Evolutionary conservation across 2,329 filamentous ascomycete species (phyloP).

Genomic region (Curvularia verruculosa): DNA sequence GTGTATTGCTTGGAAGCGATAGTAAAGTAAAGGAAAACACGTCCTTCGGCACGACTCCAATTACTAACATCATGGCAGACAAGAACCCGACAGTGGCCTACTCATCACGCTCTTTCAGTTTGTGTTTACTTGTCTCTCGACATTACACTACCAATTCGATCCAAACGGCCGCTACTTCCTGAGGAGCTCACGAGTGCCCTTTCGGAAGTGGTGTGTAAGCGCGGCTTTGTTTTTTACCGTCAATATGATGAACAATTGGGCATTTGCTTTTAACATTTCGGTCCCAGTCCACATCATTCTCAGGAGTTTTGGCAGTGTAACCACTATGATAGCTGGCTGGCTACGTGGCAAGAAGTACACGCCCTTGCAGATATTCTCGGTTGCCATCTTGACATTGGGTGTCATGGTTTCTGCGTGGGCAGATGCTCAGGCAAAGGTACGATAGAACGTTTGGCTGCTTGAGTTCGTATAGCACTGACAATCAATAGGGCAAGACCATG

Average conservation of each 20-base stretch:
- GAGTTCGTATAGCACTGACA: slow-evolving; percentile 15
- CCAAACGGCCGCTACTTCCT: slow-evolving; percentile 72
- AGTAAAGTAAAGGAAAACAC: slow-evolving; percentile 73
- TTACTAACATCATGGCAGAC: slow-evolving; percentile 57
- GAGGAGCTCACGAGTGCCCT: slow-evolving; percentile 77
- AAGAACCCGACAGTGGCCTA: slow-evolving; percentile 85
- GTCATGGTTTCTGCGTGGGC: slow-evolving; percentile 89
- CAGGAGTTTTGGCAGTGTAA: slow-evolving; percentile 92
- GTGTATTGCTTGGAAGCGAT: slow-evolving; percentile 97
- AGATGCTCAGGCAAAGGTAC: slow-evolving; percentile 82
- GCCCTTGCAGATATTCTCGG: slow-evolving; percentile 77
- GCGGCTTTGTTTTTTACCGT: slow-evolving; percentile 91
- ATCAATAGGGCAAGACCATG: slow-evolving; percentile 51
- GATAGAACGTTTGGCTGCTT: slow-evolving; percentile 18
- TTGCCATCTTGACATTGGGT: slow-evolving; percentile 81
- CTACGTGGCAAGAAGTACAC: slow-evolving; percentile 86
- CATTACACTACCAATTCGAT: slow-evolving; percentile 54
- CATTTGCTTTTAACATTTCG: slow-evolving; percentile 95
- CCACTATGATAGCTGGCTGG: slow-evolving; percentile 90
- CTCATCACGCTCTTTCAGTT: slow-evolving; percentile 60
- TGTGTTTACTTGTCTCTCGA: slow-evolving; percentile 67
- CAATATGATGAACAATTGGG: slow-evolving; percentile 96
- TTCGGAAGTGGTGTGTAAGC: slow-evolving; percentile 85
- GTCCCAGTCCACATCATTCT: slow-evolving; percentile 97
- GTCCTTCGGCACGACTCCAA: background rate